A percentile compares a stretch with the other conserved stretches of the same genome.
phyloP scores from a whole-genome alignment of 2,329 filamentous ascomycete genomes.

The Colletotrichum musicola region DNA sequence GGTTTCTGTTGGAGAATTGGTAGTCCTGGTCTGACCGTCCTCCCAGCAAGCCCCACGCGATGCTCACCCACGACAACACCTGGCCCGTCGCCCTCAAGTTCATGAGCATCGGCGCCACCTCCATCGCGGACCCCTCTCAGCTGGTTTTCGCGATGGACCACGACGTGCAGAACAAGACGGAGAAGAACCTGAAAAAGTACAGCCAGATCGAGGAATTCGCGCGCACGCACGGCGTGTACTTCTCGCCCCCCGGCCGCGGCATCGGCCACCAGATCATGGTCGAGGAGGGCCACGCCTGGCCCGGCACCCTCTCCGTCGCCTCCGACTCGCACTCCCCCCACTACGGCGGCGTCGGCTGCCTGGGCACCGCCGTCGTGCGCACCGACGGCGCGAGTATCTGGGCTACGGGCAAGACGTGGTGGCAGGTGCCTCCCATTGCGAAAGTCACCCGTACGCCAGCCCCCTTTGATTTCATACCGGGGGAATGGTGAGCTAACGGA shows the following conservation, averaged over 20 bases:
- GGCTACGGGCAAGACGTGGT: conserved; percentile 88
- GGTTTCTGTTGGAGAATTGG: conserved; percentile 46
- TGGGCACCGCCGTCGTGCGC: conserved; percentile 81
- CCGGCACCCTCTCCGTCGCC: conserved; percentile 84
- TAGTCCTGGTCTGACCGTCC: neutral
- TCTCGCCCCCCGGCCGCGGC: conserved; percentile 81
- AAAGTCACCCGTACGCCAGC: conserved; percentile 81
- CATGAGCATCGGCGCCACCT: conserved; percentile 81
- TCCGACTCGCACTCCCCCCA: conserved; percentile 83
- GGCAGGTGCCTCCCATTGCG: conserved; percentile 86
- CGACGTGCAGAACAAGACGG: neutral
- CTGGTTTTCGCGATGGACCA: conserved; percentile 84
- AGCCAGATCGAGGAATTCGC: conserved; percentile 85
- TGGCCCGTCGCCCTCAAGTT: conserved; percentile 82
- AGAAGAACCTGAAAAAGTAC: conserved; percentile 83
- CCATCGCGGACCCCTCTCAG: conserved; percentile 78
- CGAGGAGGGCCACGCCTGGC: conserved; percentile 87
- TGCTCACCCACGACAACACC: conserved; percentile 90
- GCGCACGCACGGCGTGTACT: conserved; percentile 78
- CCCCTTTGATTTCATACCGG: too few species aligned
- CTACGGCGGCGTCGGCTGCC: conserved; percentile 83
- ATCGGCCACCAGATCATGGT: conserved; percentile 94
- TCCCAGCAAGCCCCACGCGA: neutral
- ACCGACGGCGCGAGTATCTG: conserved; percentile 90
- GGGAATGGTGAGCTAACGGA: too few species aligned